Evolutionary conservation across 2,329 filamentous ascomycete species (phyloP).

Genomic region (Aspergillus floridensis): DNA sequence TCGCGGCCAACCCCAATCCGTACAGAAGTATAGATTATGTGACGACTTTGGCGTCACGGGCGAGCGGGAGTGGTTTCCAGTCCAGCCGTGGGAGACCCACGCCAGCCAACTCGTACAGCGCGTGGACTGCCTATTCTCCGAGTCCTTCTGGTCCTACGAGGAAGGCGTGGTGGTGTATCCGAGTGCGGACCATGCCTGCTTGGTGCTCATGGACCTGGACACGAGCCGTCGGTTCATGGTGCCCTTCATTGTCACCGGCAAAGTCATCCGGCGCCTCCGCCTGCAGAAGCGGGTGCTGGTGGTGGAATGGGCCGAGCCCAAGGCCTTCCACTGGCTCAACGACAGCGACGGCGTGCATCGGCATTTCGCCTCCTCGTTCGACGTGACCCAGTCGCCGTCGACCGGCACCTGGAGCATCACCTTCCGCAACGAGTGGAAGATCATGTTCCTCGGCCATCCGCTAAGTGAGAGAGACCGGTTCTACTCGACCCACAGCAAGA

Average conservation of each 20-base stretch:
- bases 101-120: conserved; percentile 33
- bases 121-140: conserved; percentile 36
- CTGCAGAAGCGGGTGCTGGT: conserved; percentile 56
- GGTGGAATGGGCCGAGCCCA: conserved; percentile 61
- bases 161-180: conserved; percentile 58
- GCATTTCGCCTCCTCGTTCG: conserved; percentile 61
- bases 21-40: conserved; percentile 48
- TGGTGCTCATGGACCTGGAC: conserved; percentile 53
- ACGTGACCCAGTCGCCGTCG: conserved; percentile 37
- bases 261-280: conserved; percentile 55
- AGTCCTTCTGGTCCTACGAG: conserved; percentile 56
- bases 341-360: conserved; percentile 52
- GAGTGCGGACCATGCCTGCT: conserved; percentile 30
- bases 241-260: conserved; percentile 52
- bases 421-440: conserved; percentile 60
- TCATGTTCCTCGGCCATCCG: conserved; percentile 57
- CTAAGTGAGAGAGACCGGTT: conserved; percentile 59
- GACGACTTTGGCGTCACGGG: conserved; percentile 36
- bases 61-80: conserved; percentile 39
- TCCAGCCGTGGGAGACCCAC: conserved; percentile 44
- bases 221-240: conserved; percentile 45
- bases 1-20: conserved; percentile 46
- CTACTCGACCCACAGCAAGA: conserved; percentile 59
- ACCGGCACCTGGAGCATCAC: conserved; percentile 43
- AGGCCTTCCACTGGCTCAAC: conserved; percentile 53